Evolutionary conservation across 1,139 yeast genomes (phyloP), one percentile per base, ranked within the genome.

Genomic region (Ogataea hybrid): DNA sequence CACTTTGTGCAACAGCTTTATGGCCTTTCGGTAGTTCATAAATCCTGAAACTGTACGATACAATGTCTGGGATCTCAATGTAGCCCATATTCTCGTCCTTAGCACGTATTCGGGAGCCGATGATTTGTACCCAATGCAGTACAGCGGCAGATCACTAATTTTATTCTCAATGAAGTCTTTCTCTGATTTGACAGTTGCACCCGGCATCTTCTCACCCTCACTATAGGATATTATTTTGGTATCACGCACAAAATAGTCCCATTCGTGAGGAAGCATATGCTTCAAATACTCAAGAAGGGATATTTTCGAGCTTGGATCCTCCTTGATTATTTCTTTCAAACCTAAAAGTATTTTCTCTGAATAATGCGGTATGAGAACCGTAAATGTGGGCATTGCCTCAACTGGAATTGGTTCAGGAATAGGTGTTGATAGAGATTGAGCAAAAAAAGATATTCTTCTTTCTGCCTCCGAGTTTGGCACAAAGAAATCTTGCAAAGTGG

Each of bases 21-120:
- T 73, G 0, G 95, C 95, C 28, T 73, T 70, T 15, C 75, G 68
- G 37, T 56, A 57, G 32, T 52, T 54, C 57, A 53, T 52, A 32
- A 86, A 85, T 0, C 95, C 95, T 0, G 88, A 76, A 2, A 85
- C 70, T 0, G 95, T 86, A 12, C 95, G 68, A 52, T 81, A 86
- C 37, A 86, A 66, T 0, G 95, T 86, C 56, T 86, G 95, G 2
- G 86, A 75, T 51, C 95, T 69, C 41, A 82, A 63, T 0, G 95
- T 84, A 0, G 94, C 84, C 95, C 95, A 86, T 1, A 85, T 72
- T 53, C 95, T 70, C 1, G 95, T 84, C 54, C 94, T 65, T 44
- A 83, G 58, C 1, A 78, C 73, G 49, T 73, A 77, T 44, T 79
- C 81, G 0, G 84, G 81, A 6, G 77, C 69, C 0, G 87, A 72